Evolutionary conservation across 2,329 filamentous ascomycete species (phyloP).

Genomic region (Fusarium solani-melongenae): DNA sequence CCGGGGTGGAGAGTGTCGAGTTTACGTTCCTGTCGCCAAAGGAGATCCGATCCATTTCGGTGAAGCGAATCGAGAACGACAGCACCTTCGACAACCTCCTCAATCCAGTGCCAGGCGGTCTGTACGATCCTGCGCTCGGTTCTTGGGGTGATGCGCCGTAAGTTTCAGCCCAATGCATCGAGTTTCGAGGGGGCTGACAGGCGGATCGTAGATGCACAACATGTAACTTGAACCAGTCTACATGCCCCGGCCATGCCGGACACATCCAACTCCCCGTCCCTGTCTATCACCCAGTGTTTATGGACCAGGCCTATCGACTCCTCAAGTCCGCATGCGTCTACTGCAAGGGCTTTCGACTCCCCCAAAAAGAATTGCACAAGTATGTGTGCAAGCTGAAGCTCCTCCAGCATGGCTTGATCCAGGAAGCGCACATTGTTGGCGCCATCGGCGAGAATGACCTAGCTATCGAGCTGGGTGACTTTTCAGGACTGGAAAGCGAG

Average conservation of each 20-base stretch:
- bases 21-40: conserved; percentile 85
- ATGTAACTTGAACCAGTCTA: conserved; percentile 83
- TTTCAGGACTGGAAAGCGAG: conserved; percentile 61
- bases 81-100: conserved; percentile 93
- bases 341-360: conserved; percentile 86
- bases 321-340: conserved; percentile 90
- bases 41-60: conserved; percentile 90
- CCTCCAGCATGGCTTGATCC: conserved; percentile 83
- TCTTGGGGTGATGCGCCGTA: conserved; percentile 89
- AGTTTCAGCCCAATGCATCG: conserved; percentile 26
- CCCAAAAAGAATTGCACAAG: conserved; percentile 79
- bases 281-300: conserved; percentile 96
- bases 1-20: conserved; percentile 86
- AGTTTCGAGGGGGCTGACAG: conserved; percentile 8
- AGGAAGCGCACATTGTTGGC: conserved; percentile 72
- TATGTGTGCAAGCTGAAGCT: conserved; percentile 87
- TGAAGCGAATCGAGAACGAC: conserved; percentile 92
- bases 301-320: conserved; percentile 89
- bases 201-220: conserved; percentile 78
- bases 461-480: conserved; percentile 47
- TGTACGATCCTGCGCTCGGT: conserved; percentile 92
- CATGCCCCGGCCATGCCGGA: conserved; percentile 91
- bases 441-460: conserved; percentile 59
- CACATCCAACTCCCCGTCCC: conserved; percentile 95
- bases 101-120: conserved; percentile 88